Conservation (phyloP, 2,329 filamentous ascomycete genomes). For the Clonostachys rosea region DNA sequence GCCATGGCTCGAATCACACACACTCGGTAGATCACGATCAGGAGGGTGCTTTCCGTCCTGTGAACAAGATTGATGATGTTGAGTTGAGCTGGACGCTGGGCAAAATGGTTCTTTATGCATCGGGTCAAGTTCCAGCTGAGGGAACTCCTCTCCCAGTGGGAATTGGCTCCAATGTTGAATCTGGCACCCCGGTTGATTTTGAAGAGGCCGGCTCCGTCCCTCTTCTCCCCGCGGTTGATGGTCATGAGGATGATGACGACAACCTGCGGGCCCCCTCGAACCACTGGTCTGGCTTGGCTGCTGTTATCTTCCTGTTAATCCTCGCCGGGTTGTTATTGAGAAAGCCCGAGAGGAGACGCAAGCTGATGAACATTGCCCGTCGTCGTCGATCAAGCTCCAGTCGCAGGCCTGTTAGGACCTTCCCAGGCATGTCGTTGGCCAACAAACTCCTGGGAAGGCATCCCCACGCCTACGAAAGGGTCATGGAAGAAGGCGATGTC, state of each 20-base stretch:
- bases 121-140: conserved; percentile 74
- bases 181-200: conserved; percentile 68
- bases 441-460: conserved; percentile 63
- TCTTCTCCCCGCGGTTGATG: conserved; percentile 16
- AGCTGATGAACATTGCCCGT: conserved; percentile 16
- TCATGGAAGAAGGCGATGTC: conserved; percentile 75
- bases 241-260: conserved; percentile 38
- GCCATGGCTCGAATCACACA: conserved; percentile 61
- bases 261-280: conserved; percentile 65
- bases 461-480: conserved; percentile 67
- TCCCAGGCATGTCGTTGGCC: conserved; percentile 44
- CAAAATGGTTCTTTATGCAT: conserved; percentile 92
- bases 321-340: conserved; percentile 70
- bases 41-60: conserved; percentile 84
- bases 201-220: conserved; percentile 68
- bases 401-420: conserved; percentile 36
- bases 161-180: conserved; percentile 79
- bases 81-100: conserved; percentile 98
- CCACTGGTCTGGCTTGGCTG: conserved; percentile 67
- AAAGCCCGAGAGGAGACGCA: conserved; percentile 67
- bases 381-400: conserved; percentile 15
- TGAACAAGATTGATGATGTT: conserved; percentile 84
- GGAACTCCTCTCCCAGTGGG: conserved; percentile 68
- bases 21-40: conserved; percentile 63
- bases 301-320: conserved; percentile 71